Evolutionary conservation across 2,329 filamentous ascomycete species (phyloP).

Genomic region (Talaromyces sp.): DNA sequence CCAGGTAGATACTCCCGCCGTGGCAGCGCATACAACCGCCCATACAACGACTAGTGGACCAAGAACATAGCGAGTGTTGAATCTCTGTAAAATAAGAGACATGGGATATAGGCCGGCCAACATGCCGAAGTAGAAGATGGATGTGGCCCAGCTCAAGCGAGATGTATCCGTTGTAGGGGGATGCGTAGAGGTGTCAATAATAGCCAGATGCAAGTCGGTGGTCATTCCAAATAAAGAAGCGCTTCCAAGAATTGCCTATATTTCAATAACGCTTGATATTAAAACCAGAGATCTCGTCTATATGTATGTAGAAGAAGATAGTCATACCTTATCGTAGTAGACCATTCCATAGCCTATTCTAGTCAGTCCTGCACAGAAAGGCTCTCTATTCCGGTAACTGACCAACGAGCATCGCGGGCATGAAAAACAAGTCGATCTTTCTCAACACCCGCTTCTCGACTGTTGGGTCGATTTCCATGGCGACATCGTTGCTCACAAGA

Average conservation of each 20-base stretch:
- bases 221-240: constrained; percentile 75
- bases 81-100: constrained; percentile 65
- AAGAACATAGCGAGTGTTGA: constrained; percentile 61
- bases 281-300: background rate
- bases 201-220: constrained; percentile 57
- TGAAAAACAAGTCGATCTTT: constrained; percentile 64
- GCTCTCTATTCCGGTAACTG: background rate
- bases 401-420: constrained; percentile 63
- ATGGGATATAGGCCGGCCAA: constrained; percentile 69
- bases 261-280: background rate
- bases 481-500: background rate
- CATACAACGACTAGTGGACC: constrained; percentile 55
- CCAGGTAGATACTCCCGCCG: constrained; percentile 61
- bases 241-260: constrained; percentile 65
- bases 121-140: constrained; percentile 77
- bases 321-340: constrained; percentile 61
- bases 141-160: constrained; percentile 71
- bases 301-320: background rate
- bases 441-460: constrained; percentile 55
- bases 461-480: constrained; percentile 46
- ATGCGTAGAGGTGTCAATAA: constrained; percentile 47
- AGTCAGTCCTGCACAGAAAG: background rate
- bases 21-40: constrained; percentile 64
- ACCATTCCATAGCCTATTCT: constrained; percentile 55
- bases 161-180: constrained; percentile 61